Percentiles rank a stretch among this genome's conserved stretches.
These are phyloP conservation scores for Halophytophthora batemanensis DNA, from an alignment of 352 stramenopile species.

Conservation along the genomic window DNA sequence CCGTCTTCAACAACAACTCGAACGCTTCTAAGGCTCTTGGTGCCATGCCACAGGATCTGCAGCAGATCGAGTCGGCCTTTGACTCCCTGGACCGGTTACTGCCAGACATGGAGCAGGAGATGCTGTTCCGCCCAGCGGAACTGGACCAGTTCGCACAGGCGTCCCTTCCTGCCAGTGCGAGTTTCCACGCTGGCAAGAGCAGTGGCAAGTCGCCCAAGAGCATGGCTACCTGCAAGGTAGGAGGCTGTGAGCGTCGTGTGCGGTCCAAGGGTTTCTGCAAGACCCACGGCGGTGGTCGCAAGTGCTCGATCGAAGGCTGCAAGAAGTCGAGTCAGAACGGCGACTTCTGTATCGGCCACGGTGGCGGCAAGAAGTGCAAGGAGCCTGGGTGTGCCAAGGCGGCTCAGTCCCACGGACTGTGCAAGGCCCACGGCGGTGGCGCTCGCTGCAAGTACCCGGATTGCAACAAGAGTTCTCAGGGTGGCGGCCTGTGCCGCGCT, in stretches of 20 bases:
- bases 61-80: conserved; percentile 71
- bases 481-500: conserved; percentile 67
- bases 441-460: conserved; percentile 79
- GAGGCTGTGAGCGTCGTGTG: conserved; percentile 55
- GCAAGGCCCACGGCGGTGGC: conserved; percentile 81
- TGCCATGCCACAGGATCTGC: conserved; percentile 41
- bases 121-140: conserved; percentile 45
- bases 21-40: conserved; percentile 12
- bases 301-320: conserved; percentile 83
- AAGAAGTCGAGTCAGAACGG: conserved; percentile 87
- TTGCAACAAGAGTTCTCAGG: conserved; percentile 84
- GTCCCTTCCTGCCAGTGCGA: conserved; percentile 20
- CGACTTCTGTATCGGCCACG: conserved; percentile 86
- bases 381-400: conserved; percentile 79
- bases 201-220: conserved; percentile 45
- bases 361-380: conserved; percentile 86
- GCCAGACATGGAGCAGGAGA: conserved; percentile 61
- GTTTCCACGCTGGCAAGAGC: conserved; percentile 8
- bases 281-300: conserved; percentile 76
- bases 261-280: conserved; percentile 86
- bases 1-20: conserved; percentile 35
- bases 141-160: conserved; percentile 38
- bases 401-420: conserved; percentile 80
- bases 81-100: conserved; percentile 72
- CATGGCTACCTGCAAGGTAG: conserved; percentile 64